Evolutionary conservation across 225 moss, liverwort and hornwort genomes (phyloP).

Genomic region (Polytrichum formosum): DNA sequence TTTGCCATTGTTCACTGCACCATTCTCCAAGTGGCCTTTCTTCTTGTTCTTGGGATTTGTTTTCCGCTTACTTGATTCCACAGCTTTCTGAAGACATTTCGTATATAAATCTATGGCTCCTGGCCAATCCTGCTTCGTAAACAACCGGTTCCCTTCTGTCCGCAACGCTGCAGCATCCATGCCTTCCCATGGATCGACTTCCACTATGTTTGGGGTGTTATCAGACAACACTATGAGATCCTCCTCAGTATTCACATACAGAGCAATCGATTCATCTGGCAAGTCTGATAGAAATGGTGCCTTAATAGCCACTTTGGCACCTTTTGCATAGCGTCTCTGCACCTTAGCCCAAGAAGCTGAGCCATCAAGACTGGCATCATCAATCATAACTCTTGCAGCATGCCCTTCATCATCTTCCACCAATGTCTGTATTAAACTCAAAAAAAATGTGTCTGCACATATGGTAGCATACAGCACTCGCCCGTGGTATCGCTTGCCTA

Average conservation of each 20-base stretch:
- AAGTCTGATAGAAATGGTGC: slow-evolving; percentile 61
- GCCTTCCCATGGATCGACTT: slow-evolving; percentile 16
- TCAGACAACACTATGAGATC: slow-evolving; percentile 41
- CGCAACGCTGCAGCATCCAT: slow-evolving; percentile 54
- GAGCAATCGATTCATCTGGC: slow-evolving; percentile 62
- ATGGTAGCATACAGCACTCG: slow-evolving; percentile 69
- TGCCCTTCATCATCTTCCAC: slow-evolving; percentile 64
- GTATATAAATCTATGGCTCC: slow-evolving; percentile 67
- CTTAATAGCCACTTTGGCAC: slow-evolving; percentile 61
- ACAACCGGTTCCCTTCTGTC: slow-evolving; percentile 60
- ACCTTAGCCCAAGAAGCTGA: slow-evolving; percentile 38
- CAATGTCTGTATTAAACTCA: slow-evolving; percentile 53
- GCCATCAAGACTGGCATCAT: slow-evolving; percentile 41
- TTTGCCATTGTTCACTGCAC: slow-evolving; percentile 21
- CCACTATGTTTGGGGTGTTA: slow-evolving; percentile 3
- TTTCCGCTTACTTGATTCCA: slow-evolving; percentile 25
- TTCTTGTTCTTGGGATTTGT: slow-evolving; percentile 27
- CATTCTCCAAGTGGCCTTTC: slow-evolving; percentile 32
- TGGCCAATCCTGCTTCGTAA: slow-evolving; percentile 53
- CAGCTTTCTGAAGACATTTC: slow-evolving; percentile 52
- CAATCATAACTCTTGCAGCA: slow-evolving; percentile 51
- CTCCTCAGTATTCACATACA: slow-evolving; percentile 45
- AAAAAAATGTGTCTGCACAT: slow-evolving; percentile 61
- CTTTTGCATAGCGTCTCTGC: slow-evolving; percentile 43
- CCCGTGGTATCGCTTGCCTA: slow-evolving; percentile 66